Percentiles rank a stretch among this genome's conserved stretches.
phyloP scores from a whole-genome alignment of 805 yeast genomes.

The Cyberlindnera amylophila region DNA sequence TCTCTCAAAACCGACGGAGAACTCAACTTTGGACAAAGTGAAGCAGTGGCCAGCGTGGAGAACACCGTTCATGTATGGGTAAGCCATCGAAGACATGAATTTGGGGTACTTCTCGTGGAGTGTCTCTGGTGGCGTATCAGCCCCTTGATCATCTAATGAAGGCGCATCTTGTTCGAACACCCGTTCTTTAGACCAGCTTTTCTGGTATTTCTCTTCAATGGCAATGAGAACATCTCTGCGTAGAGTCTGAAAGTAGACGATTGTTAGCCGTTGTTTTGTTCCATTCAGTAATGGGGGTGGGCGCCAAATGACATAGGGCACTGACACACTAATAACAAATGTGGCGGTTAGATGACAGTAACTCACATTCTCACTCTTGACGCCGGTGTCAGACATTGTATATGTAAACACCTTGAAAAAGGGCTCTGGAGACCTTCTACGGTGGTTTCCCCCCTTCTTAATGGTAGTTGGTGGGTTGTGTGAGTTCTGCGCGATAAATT shows the following conservation, averaged over 20 bases:
- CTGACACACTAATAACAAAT: no score
- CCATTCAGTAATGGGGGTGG: no score
- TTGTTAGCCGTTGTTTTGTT: no score
- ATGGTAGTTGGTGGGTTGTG: no score
- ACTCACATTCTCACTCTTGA: no score
- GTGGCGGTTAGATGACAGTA: no score
- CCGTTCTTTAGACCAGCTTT: conserved; percentile 80
- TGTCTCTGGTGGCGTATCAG: conserved; percentile 43
- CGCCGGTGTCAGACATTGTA: no score
- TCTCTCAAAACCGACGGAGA: conserved; percentile 88
- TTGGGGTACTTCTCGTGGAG: conserved; percentile 73
- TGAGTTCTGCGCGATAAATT: no score
- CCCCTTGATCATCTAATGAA: conserved; percentile 24
- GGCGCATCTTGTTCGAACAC: conserved; percentile 89
- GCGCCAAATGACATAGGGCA: no score
- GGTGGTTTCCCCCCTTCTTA: no score
- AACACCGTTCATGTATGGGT: conserved; percentile 98
- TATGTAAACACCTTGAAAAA: no score
- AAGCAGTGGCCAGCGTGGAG: conserved; percentile 97
- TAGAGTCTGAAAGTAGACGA: conserved; percentile 67
- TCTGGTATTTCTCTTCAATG: conserved; percentile 84
- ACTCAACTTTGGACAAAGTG: conserved; percentile 91
- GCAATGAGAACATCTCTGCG: conserved; percentile 91
- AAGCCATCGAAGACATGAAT: conserved; percentile 79
- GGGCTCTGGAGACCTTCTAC: no score